Percentiles rank a stretch among this genome's conserved stretches.
phyloP scores from a whole-genome alignment of 2,329 filamentous ascomycete species.

The Hypomyces rosellus region DNA sequence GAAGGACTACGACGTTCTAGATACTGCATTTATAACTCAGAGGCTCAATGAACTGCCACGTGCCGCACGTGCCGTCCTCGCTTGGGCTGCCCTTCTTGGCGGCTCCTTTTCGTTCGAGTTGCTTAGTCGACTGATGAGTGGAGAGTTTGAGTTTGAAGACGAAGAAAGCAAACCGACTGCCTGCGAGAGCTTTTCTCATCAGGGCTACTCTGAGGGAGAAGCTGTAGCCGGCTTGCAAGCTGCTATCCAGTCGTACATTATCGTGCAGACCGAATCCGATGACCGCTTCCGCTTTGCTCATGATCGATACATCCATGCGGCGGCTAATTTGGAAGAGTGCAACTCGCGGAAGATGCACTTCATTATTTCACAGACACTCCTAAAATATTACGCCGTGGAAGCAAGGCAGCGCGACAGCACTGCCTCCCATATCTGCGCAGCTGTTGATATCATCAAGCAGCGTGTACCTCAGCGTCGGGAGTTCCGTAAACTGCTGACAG shows the following conservation, averaged over 20 bases:
- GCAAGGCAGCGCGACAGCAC: constrained; percentile 62
- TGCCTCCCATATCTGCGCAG: constrained; percentile 75
- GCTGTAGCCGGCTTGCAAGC: constrained; percentile 74
- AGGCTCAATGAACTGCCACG: constrained; percentile 69
- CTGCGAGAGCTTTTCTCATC: background rate
- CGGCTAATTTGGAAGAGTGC: constrained; percentile 62
- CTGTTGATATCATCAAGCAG: constrained; percentile 66
- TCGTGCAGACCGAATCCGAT: constrained; percentile 76
- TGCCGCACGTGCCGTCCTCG: constrained; percentile 69
- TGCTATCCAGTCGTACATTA: constrained; percentile 71
- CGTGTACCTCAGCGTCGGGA: constrained; percentile 53
- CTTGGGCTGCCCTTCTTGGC: constrained; percentile 81
- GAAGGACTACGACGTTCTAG: constrained; percentile 70
- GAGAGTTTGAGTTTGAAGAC: constrained; percentile 59
- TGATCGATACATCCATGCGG: constrained; percentile 77
- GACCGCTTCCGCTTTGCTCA: constrained; percentile 85
- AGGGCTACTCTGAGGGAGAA: constrained; percentile 54
- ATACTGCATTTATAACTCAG: constrained; percentile 74
- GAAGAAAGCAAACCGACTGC: constrained; percentile 25
- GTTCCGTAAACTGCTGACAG: constrained; percentile 70
- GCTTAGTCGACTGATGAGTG: constrained; percentile 68
- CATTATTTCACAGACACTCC: constrained; percentile 73
- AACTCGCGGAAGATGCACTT: constrained; percentile 81
- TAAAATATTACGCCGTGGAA: constrained; percentile 62
- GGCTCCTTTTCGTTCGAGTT: constrained; percentile 78